Conservation (phyloP, 805 yeast genomes). For the Candida mattraensis region DNA sequence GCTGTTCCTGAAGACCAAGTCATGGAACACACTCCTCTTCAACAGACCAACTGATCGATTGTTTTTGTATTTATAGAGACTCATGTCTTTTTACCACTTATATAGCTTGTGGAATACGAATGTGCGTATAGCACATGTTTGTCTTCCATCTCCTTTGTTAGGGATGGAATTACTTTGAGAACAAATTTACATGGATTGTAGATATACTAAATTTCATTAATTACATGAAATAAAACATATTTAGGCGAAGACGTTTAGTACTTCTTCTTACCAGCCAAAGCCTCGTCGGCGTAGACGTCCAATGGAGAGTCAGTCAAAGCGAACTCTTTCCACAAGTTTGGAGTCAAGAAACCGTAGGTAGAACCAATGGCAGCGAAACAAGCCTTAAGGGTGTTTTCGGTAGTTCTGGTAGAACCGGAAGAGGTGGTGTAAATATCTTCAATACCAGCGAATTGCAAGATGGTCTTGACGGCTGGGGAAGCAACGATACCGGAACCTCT, state of each 20-base stretch:
- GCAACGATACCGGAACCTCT: constrained; percentile 99
- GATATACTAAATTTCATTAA: not conserved
- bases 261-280: constrained; percentile 72
- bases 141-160: not conserved
- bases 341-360: constrained; percentile 99
- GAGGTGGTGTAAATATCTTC: constrained; percentile 99
- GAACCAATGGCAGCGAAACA: constrained; percentile 99
- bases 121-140: not conserved
- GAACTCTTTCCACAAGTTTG: constrained; percentile 94
- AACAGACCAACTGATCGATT: constrained; percentile 8
- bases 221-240: not conserved
- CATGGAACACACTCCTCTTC: constrained; percentile 57
- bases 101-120: not conserved
- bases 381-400: constrained; percentile 99
- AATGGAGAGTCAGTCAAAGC: constrained; percentile 89
- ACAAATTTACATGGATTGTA: not conserved
- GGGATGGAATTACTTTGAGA: not conserved
- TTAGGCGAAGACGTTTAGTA: constrained; percentile 47
- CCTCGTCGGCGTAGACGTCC: constrained; percentile 90
- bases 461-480: constrained; percentile 98
- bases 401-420: constrained; percentile 98
- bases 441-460: constrained; percentile 99
- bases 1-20: constrained; percentile 77
- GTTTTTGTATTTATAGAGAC: not conserved
- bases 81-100: too few species aligned